These are phyloP conservation scores for Neolentinus lepideus DNA, from an alignment of 1,284 basidiomycete genomes.

Conservation along the genomic window DNA sequence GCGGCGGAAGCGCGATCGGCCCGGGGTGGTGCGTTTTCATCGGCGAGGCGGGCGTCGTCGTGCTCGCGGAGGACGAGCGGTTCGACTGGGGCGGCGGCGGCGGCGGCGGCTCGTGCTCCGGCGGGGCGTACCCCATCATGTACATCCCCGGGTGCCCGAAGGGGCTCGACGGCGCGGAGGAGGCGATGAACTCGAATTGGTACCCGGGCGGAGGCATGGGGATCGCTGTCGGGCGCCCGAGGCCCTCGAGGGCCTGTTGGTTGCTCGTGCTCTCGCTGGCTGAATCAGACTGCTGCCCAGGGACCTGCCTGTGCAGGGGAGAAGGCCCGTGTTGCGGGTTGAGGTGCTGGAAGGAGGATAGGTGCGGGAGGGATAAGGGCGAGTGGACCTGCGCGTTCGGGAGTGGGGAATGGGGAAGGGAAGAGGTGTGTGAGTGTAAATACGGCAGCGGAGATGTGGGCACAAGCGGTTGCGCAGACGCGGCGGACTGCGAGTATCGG, in stretches of 20 bases:
- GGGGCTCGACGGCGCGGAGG: neutral
- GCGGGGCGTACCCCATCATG: too few species aligned
- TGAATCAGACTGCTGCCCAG: neutral
- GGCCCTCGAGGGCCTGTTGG: neutral
- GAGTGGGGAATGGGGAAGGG: neutral
- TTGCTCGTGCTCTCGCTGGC: neutral
- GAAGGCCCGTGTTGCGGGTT: neutral
- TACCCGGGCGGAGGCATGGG: constrained; percentile 1
- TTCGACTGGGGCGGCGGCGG: constrained; percentile 4
- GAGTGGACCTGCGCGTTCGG: constrained; percentile 8
- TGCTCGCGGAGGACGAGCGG: neutral
- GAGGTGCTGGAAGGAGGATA: neutral
- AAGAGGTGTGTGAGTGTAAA: neutral
- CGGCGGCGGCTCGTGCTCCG: neutral
- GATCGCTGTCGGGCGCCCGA: neutral
- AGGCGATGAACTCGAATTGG: neutral
- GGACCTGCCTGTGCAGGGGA: neutral
- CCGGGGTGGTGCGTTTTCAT: constrained; percentile 61
- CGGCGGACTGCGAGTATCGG: constrained; percentile 39
- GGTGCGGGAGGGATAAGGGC: neutral
- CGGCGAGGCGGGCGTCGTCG: constrained; percentile 11
- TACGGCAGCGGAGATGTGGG: constrained; percentile 4
- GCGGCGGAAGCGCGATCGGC: constrained; percentile 62
- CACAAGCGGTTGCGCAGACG: neutral
- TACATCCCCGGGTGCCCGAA: neutral